A percentile compares a stretch with the other conserved stretches of the same genome.
phyloP scores from a whole-genome alignment of 768 basidiomycete species.

The Suillus luteus region DNA sequence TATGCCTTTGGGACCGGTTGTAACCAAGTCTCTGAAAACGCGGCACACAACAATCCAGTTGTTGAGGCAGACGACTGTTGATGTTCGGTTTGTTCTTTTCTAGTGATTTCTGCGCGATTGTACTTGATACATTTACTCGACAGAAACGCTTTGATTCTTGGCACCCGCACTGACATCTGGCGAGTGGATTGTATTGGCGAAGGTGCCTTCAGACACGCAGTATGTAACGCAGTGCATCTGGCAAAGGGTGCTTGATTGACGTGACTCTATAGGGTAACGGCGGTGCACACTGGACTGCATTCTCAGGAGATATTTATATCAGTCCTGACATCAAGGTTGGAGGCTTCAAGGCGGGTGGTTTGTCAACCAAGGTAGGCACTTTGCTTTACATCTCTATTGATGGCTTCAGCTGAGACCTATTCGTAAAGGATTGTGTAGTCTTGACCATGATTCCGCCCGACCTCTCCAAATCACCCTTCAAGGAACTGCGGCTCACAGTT shows the following conservation, averaged over 20 bases:
- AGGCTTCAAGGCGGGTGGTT: slow-evolving; percentile 68
- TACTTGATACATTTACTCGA: slow-evolving; percentile 9
- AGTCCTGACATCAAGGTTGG: slow-evolving; percentile 48
- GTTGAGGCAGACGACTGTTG: slow-evolving; percentile 67
- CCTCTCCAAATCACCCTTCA: slow-evolving; percentile 53
- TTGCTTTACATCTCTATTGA: neutral
- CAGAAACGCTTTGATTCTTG: slow-evolving; percentile 49
- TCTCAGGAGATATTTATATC: slow-evolving; percentile 62
- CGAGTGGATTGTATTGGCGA: slow-evolving; percentile 63
- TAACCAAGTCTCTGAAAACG: slow-evolving; percentile 31
- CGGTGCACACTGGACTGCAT: slow-evolving; percentile 60
- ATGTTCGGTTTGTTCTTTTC: slow-evolving; percentile 46
- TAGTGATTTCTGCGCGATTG: neutral
- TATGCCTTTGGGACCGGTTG: slow-evolving; percentile 56
- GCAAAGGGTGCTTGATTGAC: slow-evolving; percentile 4
- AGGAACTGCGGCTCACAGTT: slow-evolving; percentile 60
- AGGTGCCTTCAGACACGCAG: slow-evolving; percentile 58
- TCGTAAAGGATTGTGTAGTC: slow-evolving; percentile 65
- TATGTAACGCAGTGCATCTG: slow-evolving; percentile 33
- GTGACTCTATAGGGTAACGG: slow-evolving; percentile 50
- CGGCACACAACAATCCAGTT: slow-evolving; percentile 56
- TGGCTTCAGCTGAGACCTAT: slow-evolving; percentile 8
- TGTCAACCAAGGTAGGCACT: slow-evolving; percentile 57
- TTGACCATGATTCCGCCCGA: slow-evolving; percentile 63
- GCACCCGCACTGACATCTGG: slow-evolving; percentile 74